A percentile compares a stretch with the other conserved stretches of the same genome.
Conservation (phyloP, 805 yeast species). For the Candida coquimbonensis region DNA sequence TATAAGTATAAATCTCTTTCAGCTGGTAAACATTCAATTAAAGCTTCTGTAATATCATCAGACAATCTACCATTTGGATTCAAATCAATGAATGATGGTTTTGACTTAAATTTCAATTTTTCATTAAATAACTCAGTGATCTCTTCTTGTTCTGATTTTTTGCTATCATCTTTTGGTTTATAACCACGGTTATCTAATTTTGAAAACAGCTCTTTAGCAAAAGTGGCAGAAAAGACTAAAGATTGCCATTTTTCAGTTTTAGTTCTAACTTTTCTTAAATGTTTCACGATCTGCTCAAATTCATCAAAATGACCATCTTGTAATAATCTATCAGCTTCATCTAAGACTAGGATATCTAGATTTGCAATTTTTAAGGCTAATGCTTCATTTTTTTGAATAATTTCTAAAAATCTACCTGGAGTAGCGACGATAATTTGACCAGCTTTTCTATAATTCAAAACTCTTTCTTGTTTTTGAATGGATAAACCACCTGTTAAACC, state of each 20-base stretch:
- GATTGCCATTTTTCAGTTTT: conserved; percentile 61
- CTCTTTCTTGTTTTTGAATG: conserved; percentile 85
- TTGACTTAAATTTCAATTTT: conserved; percentile 64
- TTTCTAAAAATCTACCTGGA: conserved; percentile 87
- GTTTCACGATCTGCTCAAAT: conserved; percentile 69
- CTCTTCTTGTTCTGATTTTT: conserved; percentile 39
- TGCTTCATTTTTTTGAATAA: conserved; percentile 53
- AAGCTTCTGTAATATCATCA: conserved; percentile 68
- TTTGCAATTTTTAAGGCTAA: conserved; percentile 34
- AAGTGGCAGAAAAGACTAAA: conserved; percentile 91
- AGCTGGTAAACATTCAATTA: conserved; percentile 83
- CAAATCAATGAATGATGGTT: conserved; percentile 72
- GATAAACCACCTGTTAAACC: conserved; percentile 93
- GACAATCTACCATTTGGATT: conserved; percentile 82
- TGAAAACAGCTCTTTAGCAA: conserved; percentile 72
- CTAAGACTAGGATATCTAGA: conserved; percentile 58
- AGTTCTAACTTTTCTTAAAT: conserved; percentile 47
- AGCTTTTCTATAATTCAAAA: conserved; percentile 59
- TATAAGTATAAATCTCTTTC: conserved; percentile 89
- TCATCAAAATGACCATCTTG: conserved; percentile 97
- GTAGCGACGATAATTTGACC: conserved; percentile 81
- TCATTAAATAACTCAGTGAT: conserved; percentile 58
- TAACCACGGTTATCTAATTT: conserved; percentile 48
- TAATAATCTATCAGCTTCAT: conserved; percentile 91
- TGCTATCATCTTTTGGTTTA: conserved; percentile 23